Conservation (phyloP, 495 filamentous ascomycete genomes). For the Daldinia bambusicola region DNA sequence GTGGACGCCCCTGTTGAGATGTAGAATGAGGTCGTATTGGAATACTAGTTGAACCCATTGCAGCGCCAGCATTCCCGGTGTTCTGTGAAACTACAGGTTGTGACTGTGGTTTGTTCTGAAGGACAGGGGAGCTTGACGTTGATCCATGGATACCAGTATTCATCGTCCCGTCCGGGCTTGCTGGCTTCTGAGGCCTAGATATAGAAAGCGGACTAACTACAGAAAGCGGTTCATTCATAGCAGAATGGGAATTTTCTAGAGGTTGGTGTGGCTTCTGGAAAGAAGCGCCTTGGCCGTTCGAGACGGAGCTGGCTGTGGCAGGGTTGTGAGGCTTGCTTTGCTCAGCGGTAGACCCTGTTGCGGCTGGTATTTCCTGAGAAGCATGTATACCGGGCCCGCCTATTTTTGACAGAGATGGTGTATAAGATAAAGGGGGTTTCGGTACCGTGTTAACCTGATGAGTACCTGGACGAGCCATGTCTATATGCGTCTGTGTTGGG, state of each 20-base stretch:
- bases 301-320: background rate
- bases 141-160: slow-evolving; percentile 6
- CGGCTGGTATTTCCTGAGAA: slow-evolving; percentile 30
- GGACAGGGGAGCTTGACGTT: background rate
- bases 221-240: slow-evolving; percentile 17
- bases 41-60: slow-evolving; percentile 8
- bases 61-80: background rate
- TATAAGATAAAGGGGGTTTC: slow-evolving; percentile 8
- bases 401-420: slow-evolving; percentile 26
- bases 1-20: slow-evolving; percentile 7
- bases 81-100: slow-evolving; percentile 30
- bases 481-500: background rate
- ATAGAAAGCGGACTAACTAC: slow-evolving; percentile 27
- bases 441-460: slow-evolving; percentile 41
- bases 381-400: slow-evolving; percentile 36
- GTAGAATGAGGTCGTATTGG: slow-evolving; percentile 5
- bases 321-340: slow-evolving; percentile 14
- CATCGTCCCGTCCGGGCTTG: slow-evolving; percentile 18
- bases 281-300: background rate
- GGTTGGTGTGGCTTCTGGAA: slow-evolving; percentile 9
- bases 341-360: slow-evolving; percentile 4
- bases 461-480: slow-evolving; percentile 20
- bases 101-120: slow-evolving; percentile 14
- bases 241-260: slow-evolving; percentile 14
- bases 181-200: slow-evolving; percentile 33